Base-by-base conservation (phyloP, 257 asterid species). In the Fraxinus cuspidata region DNA sequence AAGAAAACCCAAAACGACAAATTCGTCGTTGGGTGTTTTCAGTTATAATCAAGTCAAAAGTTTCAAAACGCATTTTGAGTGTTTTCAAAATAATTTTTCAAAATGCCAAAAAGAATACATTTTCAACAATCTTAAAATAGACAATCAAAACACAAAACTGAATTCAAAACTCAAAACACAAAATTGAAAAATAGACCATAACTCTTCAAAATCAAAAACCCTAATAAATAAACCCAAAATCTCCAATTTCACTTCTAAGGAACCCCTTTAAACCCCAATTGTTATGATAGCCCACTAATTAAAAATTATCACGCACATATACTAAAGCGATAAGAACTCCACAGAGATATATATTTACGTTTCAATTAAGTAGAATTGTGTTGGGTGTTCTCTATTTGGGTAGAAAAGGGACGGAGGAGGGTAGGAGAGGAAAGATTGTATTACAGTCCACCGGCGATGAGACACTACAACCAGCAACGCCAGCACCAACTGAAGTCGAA, bases 401-500 rank as follows among this genome's bases (percentile, higher is more conserved):
- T 70, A 66, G 63, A 73, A 73, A 79, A 85, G 75, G 86, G 86
- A 72, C 86, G 90, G 78, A 84, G 89, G 76, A 82, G 80, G 51
- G 71, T 78, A 27, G 94, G 91, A 5, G 97, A 89, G 49, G 91
- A 88, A 29, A 87, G 92, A 76, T 84, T 90, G 81, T 95, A 92
- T 77, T 86, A 86, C 86, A 83, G 96, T 81, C 96, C 96, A 0
- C 98, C 98, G 32, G 97, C 98, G 60, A 80, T 94, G 94, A 82
- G 98, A 47, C 78, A 77, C 87, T 53, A 77, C 58, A 84, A 86
- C 74, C 87, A 88, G 78, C 87, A 79, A 19, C 90, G 82, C 77
- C 89, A 70, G 81, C 76, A 49, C 4, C 86, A 72, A 74, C 70
- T 74, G 74, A 84, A 86, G 82, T 74, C 75, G 4, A 86, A 86